Conservation (phyloP, 768 basidiomycete genomes). For the Tricholoma sp. region DNA sequence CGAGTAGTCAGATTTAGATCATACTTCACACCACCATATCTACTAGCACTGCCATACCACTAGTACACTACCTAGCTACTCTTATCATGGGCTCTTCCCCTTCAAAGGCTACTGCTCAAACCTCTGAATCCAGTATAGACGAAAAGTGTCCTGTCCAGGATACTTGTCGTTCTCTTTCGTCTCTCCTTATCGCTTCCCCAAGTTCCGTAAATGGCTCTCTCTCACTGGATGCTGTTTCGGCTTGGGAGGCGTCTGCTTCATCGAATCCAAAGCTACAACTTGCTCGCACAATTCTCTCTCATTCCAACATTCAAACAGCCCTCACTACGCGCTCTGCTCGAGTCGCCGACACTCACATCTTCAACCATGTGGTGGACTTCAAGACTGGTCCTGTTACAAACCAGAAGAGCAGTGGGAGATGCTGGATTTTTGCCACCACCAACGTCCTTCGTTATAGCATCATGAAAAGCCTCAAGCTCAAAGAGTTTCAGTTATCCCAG, state of each 20-base stretch:
- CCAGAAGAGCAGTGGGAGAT: slow-evolving; percentile 86
- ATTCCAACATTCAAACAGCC: slow-evolving; percentile 58
- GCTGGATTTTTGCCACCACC: slow-evolving; percentile 95
- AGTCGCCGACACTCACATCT: slow-evolving; percentile 69
- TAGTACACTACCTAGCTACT: too few relatives aligned
- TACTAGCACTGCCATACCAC: too few relatives aligned
- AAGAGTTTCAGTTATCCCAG: slow-evolving; percentile 90
- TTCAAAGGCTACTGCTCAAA: slow-evolving; percentile 20
- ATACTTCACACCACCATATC: too few relatives aligned
- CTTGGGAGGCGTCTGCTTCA: slow-evolving; percentile 62
- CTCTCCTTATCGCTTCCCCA: slow-evolving; percentile 31
- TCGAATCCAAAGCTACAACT: slow-evolving; percentile 60
- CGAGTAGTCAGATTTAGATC: too few relatives aligned
- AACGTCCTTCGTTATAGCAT: slow-evolving; percentile 80
- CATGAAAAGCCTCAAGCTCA: slow-evolving; percentile 81
- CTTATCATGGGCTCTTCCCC: slow-evolving; percentile 23
- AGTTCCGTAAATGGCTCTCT: slow-evolving; percentile 59
- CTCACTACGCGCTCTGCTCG: slow-evolving; percentile 59
- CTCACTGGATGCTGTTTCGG: slow-evolving; percentile 47
- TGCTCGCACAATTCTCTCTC: slow-evolving; percentile 71
- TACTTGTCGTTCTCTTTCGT: slow-evolving; percentile 13
- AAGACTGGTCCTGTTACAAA: slow-evolving; percentile 81
- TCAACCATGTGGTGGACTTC: slow-evolving; percentile 77
- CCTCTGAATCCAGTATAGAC: slow-evolving; percentile 20
- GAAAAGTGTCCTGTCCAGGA: slow-evolving; percentile 29